Evolutionary conservation across 2,329 filamentous ascomycete genomes (phyloP), one percentile per base, ranked within the genome.

Genomic region (Fragosphaeria purpurea): DNA sequence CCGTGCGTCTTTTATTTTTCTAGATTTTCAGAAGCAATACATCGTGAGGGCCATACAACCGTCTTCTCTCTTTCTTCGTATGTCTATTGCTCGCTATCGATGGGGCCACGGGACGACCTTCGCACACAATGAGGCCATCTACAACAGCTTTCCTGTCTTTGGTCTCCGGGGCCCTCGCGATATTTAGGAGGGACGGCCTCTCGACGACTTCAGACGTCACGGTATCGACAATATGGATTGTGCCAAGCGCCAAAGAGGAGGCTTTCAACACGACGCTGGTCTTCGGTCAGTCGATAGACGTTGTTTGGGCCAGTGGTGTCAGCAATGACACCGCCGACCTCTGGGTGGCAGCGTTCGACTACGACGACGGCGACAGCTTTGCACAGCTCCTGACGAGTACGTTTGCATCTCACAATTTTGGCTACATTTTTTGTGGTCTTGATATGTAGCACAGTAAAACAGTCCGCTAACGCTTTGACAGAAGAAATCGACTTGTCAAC

Each of bases 281-380:
- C 7, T 40, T 10, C 6, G 50, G 50, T 31, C 40, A 51, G 35
- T 34, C 37, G 9, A 11, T 51, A 4, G n/a, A 45, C 10, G 6
- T 51, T 4, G 41, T 31, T 8, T 51, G 50, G 49, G 31, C 30
- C 13, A n/a, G 32, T n/a, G 48, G 43, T 10, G 5, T 45, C n/a
- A 32, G 30, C 22, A 22, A 46, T 39, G 39, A 33, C 13, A 42
- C 35, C 5, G 48, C 38, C 35, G 48, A 50, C 38, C 44, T 46
- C 10, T 50, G 43, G 48, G 44, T 46, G 13, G 48, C 40, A 32
- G 48, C 38, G 7, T 46, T 45, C 33, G 44, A 37, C n/a, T 35
- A 41, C 35, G 41, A 30, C n/a, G 33, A 5, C 22, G 38, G 22
- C n/a, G 46, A 46, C 30, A 48, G 33, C 34, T 45, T 52, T 32